A percentile compares a stretch with the other conserved stretches of the same genome.
Evolutionary conservation across 257 asterid species (phyloP).

Genomic region (Penstemon eatonii): DNA sequence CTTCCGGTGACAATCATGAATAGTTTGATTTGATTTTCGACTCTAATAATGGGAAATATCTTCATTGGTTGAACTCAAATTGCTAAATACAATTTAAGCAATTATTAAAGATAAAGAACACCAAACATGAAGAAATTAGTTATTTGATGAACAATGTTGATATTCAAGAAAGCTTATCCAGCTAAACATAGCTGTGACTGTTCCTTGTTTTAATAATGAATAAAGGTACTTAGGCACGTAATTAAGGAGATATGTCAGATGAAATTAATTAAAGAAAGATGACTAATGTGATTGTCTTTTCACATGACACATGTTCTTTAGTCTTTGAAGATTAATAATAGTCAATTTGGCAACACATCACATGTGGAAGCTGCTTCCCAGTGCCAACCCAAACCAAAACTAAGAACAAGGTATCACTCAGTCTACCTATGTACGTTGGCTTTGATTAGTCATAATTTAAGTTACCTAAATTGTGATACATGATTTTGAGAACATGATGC

Average conservation of each 20-base stretch:
- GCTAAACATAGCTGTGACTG: slow-evolving; percentile 25
- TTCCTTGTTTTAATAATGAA: slow-evolving; percentile 18
- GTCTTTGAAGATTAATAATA: slow-evolving; percentile 21
- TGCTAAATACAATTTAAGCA: background rate
- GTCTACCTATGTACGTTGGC: background rate
- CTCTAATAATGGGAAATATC: no score
- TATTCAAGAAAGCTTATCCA: slow-evolving; percentile 17
- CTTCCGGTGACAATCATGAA: no score
- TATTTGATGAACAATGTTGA: background rate
- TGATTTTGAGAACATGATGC: background rate
- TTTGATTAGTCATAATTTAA: background rate
- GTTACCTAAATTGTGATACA: background rate
- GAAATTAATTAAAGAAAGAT: slow-evolving; percentile 10
- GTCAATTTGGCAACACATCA: slow-evolving; percentile 31
- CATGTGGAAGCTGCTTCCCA: slow-evolving; percentile 30
- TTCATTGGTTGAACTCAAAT: background rate
- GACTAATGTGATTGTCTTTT: slow-evolving; percentile 25
- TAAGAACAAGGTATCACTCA: background rate
- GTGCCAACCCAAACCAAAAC: background rate
- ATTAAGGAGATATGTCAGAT: slow-evolving; percentile 15
- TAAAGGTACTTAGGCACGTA: slow-evolving; percentile 24
- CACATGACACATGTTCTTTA: slow-evolving; percentile 40
- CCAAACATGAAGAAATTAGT: background rate
- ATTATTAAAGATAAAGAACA: background rate
- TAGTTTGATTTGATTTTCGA: no score